phyloP scores from a whole-genome alignment of 805 yeast genomes.

The Ogataea angusta region DNA sequence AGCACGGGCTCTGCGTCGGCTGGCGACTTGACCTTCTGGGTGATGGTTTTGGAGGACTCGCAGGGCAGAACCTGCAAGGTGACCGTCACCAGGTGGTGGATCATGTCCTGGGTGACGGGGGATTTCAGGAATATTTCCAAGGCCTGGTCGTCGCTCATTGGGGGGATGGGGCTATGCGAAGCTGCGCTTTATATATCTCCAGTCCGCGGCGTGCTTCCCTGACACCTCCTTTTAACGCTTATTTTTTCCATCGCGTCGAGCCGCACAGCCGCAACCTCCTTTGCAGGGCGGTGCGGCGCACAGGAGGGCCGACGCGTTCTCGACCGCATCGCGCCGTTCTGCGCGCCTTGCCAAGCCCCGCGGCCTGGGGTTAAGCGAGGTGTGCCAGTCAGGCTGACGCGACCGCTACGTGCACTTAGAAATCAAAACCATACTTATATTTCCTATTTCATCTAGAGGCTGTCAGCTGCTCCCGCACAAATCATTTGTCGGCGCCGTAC shows the following conservation, averaged over 20 bases:
- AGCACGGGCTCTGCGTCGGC: conserved; percentile 31
- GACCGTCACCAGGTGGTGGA: conserved; percentile 61
- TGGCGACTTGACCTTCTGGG: conserved; percentile 34
- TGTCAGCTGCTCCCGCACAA: neutral
- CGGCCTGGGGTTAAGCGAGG: neutral
- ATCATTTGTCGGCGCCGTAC: conserved; percentile 51
- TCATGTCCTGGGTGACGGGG: conserved; percentile 73
- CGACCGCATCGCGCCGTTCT: neutral
- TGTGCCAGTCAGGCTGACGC: neutral
- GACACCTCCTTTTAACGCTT: conserved; percentile 12
- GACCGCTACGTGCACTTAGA: neutral
- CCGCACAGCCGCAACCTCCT: conserved; percentile 10
- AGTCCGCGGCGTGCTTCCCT: conserved; percentile 1
- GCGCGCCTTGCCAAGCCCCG: neutral
- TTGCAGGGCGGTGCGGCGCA: conserved; percentile 4
- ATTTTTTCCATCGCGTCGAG: conserved; percentile 1
- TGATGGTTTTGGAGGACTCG: conserved; percentile 36
- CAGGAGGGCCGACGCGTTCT: neutral
- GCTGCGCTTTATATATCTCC: conserved; percentile 1
- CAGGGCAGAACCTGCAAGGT: conserved; percentile 69
- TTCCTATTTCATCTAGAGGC: conserved; percentile 5
- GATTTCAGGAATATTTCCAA: conserved; percentile 55
- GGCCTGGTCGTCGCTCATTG: conserved; percentile 53
- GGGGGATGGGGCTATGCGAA: neutral
- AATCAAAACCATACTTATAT: conserved; percentile 1